Conservation (phyloP, 371 early-diverging fungal species). For the Phascolomyces articulosus region DNA sequence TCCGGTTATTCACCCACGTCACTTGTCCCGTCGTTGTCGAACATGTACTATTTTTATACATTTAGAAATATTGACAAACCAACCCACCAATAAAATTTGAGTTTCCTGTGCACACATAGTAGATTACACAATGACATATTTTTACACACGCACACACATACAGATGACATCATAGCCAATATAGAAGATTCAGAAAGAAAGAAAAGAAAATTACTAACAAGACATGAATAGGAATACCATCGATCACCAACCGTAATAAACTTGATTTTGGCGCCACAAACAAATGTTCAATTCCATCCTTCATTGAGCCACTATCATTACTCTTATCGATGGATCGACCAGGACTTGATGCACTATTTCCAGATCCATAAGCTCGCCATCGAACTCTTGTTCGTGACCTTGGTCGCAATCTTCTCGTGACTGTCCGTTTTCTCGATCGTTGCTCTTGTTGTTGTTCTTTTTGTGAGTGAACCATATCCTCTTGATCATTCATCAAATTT, state of each 20-base stretch:
- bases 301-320: neutral
- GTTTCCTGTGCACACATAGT: neutral
- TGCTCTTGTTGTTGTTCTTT: neutral
- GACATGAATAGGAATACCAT: conserved; percentile 67
- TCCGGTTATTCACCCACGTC: conserved; percentile 71
- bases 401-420: neutral
- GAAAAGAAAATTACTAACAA: conserved; percentile 69
- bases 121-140: too few relatives aligned
- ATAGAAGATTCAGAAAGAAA: neutral
- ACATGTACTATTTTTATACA: conserved; percentile 46
- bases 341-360: neutral
- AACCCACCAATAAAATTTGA: neutral
- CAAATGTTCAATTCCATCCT: conserved; percentile 31
- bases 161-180: too few relatives aligned
- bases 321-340: neutral
- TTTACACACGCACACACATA: too few relatives aligned
- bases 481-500: neutral
- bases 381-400: neutral
- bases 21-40: conserved; percentile 55
- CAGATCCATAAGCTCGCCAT: neutral
- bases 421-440: neutral
- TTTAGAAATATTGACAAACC: too few relatives aligned
- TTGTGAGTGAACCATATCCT: neutral
- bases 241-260: conserved; percentile 60
- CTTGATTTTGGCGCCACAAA: conserved; percentile 55